These are phyloP conservation scores for Dioscorea cayenensis DNA, from an alignment of 116 monocot species.

Conservation along the genomic window DNA sequence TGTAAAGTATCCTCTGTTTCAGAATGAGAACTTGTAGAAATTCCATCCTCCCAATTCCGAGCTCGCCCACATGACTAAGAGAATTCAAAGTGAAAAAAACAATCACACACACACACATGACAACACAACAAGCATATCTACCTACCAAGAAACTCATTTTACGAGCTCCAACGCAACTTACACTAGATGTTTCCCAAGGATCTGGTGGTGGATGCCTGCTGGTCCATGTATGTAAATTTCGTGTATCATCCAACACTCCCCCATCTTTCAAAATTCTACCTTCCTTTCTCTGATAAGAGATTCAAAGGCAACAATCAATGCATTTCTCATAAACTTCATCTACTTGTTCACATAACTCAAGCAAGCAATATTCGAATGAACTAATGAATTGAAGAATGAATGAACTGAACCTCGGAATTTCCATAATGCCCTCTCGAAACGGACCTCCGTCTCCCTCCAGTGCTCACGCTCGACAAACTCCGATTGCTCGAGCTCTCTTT, in stretches of 20 bases:
- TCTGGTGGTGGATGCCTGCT: slow-evolving; percentile 12
- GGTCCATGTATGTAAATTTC: slow-evolving; percentile 14
- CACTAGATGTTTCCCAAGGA: slow-evolving; percentile 16
- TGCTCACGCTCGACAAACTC: slow-evolving; percentile 29
- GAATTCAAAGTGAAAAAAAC: neutral
- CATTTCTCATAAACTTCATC: neutral
- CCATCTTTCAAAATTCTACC: neutral
- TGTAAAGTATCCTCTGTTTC: slow-evolving; percentile 27
- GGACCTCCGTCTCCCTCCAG: slow-evolving; percentile 17
- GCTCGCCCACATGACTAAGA: slow-evolving; percentile 9
- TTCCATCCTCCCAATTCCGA: slow-evolving; percentile 28
- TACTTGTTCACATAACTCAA: slow-evolving; percentile 12
- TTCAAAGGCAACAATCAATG: neutral
- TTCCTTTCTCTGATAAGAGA: neutral
- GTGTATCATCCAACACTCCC: neutral
- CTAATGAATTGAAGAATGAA: neutral
- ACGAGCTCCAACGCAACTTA: neutral
- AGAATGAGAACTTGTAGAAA: slow-evolving; percentile 34
- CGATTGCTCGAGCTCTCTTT: neutral
- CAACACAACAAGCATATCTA: neutral
- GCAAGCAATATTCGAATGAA: neutral
- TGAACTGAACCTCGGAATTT: slow-evolving; percentile 25
- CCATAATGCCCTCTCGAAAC: slow-evolving; percentile 25
- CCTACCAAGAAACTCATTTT: neutral
- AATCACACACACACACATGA: too few relatives aligned